These are phyloP conservation scores for Daldinia childiae DNA, from an alignment of 495 filamentous ascomycete species.

Conservation along the genomic window DNA sequence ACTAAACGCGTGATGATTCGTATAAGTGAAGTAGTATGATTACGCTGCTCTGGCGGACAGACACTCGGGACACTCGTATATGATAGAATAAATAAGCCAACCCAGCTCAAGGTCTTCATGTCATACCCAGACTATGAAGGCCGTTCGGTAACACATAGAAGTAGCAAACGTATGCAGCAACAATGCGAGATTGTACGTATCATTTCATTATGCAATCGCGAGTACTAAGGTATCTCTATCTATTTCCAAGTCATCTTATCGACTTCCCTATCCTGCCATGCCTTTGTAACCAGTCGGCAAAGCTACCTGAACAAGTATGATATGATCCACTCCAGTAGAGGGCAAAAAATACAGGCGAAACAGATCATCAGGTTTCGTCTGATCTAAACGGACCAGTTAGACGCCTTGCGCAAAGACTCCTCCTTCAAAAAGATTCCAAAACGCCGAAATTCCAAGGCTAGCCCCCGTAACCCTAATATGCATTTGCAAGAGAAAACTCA, in stretches of 20 bases:
- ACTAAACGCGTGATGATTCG: too few relatives aligned
- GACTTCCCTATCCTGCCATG: conserved; percentile 4
- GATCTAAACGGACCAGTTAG: conserved; percentile 11
- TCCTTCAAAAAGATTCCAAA: conserved; percentile 18
- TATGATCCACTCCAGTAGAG: background rate
- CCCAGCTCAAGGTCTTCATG: too few relatives aligned
- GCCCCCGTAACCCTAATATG: conserved; percentile 26
- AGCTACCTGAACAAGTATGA: conserved; percentile 5
- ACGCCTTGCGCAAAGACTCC: conserved; percentile 18
- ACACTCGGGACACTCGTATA: too few relatives aligned
- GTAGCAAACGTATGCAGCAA: background rate
- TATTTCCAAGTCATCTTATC: conserved; percentile 13
- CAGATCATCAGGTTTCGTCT: conserved; percentile 32
- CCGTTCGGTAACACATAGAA: background rate
- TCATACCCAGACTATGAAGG: background rate
- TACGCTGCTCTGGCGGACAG: too few relatives aligned
- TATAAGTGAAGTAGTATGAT: too few relatives aligned
- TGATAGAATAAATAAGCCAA: too few relatives aligned
- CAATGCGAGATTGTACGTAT: background rate
- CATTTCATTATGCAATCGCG: conserved; percentile 30
- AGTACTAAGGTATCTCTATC: conserved; percentile 32
- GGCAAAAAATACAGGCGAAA: conserved; percentile 9
- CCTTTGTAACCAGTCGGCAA: conserved; percentile 16
- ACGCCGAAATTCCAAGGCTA: conserved; percentile 27
- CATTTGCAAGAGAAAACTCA: conserved; percentile 24